Conservation (phyloP, 192 early-diverging fungal species). For the Entomortierella beljakovae region DNA sequence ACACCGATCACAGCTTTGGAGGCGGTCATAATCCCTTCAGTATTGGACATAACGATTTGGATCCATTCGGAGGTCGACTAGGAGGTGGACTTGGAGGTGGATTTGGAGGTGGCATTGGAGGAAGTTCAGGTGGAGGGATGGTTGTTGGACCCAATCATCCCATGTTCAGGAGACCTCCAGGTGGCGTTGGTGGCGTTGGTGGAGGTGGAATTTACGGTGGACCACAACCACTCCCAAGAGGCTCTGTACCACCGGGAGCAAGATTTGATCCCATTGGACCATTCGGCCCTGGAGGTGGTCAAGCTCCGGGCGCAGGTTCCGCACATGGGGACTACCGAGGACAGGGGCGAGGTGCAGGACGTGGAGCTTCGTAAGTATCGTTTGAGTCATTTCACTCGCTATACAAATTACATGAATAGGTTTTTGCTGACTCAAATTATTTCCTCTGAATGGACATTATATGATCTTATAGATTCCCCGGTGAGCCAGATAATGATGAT, state of each 20-base stretch:
- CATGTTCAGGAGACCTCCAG: conserved; percentile 73
- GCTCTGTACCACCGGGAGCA: conserved; percentile 85
- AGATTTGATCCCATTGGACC: conserved; percentile 94
- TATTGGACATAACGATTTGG: conserved; percentile 81
- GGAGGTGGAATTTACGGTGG: conserved; percentile 66
- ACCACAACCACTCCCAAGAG: conserved; percentile 72
- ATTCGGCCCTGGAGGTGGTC: conserved; percentile 65
- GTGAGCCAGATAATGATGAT: conserved; percentile 83
- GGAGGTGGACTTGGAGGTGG: conserved; percentile 42
- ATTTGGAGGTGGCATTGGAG: conserved; percentile 46
- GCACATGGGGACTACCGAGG: conserved; percentile 30
- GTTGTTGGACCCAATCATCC: conserved; percentile 90
- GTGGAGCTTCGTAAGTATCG: conserved; percentile 33
- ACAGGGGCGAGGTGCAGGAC: conserved; percentile 57
- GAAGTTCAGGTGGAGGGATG: conserved; percentile 80
- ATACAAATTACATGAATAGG: background rate
- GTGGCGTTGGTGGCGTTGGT: conserved; percentile 53
- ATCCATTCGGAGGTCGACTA: conserved; percentile 63
- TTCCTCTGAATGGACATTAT: no score
- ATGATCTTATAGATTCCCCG: conserved; percentile 57
- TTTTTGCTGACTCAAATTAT: no score
- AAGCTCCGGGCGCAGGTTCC: conserved; percentile 40
- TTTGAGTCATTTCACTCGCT: background rate
- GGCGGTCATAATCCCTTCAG: conserved; percentile 61
- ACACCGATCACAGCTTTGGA: conserved; percentile 22